These are phyloP conservation scores for Neurospora sp. DNA, from an alignment of 495 filamentous ascomycete genomes.

Conservation along the genomic window DNA sequence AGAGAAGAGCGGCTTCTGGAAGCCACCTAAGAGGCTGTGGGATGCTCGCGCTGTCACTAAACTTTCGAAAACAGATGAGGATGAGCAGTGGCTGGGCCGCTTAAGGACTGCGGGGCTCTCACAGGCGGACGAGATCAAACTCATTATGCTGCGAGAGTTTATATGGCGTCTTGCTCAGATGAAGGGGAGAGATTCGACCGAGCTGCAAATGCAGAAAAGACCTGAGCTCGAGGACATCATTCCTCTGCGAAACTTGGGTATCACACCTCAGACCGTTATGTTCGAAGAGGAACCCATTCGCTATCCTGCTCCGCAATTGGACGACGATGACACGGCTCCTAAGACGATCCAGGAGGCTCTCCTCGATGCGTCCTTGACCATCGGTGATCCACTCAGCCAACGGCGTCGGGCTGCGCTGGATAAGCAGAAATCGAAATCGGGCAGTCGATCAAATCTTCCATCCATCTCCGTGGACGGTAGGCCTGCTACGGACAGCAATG, in stretches of 20 bases:
- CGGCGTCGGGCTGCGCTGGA: slow-evolving; percentile 46
- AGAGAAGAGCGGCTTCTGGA: slow-evolving; percentile 81
- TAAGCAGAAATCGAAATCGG: slow-evolving; percentile 28
- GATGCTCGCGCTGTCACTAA: slow-evolving; percentile 34
- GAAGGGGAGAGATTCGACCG: slow-evolving; percentile 46
- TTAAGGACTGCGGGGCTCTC: slow-evolving; percentile 76
- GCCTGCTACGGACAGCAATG: slow-evolving; percentile 13
- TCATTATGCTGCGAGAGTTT: slow-evolving; percentile 78
- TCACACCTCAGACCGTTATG: slow-evolving; percentile 80
- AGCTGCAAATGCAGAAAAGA: slow-evolving; percentile 8
- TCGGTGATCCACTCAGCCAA: slow-evolving; percentile 55
- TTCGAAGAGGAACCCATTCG: slow-evolving; percentile 59
- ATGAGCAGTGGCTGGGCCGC: slow-evolving; percentile 85
- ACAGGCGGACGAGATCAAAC: slow-evolving; percentile 79
- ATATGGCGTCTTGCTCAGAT: slow-evolving; percentile 77
- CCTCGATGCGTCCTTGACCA: slow-evolving; percentile 82
- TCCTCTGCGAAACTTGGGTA: slow-evolving; percentile 54
- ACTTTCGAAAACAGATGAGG: slow-evolving; percentile 75
- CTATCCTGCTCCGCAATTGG: slow-evolving; percentile 10
- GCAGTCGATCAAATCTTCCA: not conserved
- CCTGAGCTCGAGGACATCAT: slow-evolving; percentile 57
- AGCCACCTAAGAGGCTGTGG: slow-evolving; percentile 52
- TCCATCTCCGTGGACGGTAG: slow-evolving; percentile 25
- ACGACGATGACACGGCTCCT: slow-evolving; percentile 33
- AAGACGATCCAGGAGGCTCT: slow-evolving; percentile 85